Percentiles rank a stretch among this genome's conserved stretches.
phyloP scores from a whole-genome alignment of 139 green algal genomes.

The Chlamydomonas sp. region DNA sequence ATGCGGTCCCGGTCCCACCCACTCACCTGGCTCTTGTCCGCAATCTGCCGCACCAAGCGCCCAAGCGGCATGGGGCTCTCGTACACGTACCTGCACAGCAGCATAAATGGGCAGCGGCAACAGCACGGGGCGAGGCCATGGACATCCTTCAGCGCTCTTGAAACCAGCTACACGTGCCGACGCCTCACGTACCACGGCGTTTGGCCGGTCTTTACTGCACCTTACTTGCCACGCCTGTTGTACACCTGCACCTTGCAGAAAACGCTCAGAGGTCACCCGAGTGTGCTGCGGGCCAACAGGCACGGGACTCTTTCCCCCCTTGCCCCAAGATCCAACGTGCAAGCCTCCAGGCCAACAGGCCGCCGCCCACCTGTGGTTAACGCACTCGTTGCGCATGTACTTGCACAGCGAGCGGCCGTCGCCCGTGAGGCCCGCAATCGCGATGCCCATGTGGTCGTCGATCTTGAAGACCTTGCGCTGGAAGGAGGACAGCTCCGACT shows the following conservation, averaged over 20 bases:
- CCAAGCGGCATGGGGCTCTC: slow-evolving; percentile 89
- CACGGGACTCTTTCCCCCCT: no score
- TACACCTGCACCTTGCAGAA: no score
- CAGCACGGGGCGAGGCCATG: no score
- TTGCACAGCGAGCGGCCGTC: slow-evolving; percentile 92
- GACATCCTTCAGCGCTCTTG: no score
- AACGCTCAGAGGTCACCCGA: no score
- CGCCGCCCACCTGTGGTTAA: slow-evolving; percentile 86
- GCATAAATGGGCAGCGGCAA: background rate
- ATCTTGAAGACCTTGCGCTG: slow-evolving; percentile 96
- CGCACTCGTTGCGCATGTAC: slow-evolving; percentile 97
- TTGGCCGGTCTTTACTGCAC: background rate
- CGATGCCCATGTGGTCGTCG: slow-evolving; percentile 98
- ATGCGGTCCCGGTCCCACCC: no score
- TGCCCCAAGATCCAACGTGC: background rate
- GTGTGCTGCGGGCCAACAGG: no score
- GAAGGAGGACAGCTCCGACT: slow-evolving; percentile 91
- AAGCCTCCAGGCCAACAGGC: background rate
- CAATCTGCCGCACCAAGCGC: slow-evolving; percentile 90
- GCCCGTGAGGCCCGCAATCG: slow-evolving; percentile 93
- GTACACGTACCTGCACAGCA: slow-evolving; percentile 87
- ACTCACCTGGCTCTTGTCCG: slow-evolving; percentile 87
- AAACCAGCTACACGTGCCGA: no score
- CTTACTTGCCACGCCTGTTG: background rate
- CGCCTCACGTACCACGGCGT: no score